Percentiles rank a stretch among this genome's conserved stretches.
Evolutionary conservation across 2,329 filamentous ascomycete genomes (phyloP).

Genomic region (Nigrospora oryzae): DNA sequence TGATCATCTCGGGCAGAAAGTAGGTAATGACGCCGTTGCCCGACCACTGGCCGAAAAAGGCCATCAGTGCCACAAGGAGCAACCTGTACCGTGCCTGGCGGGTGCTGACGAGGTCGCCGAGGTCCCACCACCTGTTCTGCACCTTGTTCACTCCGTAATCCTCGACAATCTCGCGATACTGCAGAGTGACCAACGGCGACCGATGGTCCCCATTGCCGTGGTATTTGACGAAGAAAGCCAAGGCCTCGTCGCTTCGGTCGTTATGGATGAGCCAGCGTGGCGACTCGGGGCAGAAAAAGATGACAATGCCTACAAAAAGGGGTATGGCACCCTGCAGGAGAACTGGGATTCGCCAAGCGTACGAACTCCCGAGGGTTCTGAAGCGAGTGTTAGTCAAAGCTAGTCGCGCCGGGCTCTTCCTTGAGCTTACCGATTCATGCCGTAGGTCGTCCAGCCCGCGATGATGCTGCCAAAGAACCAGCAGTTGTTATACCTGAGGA

Average conservation of each 20-base stretch:
- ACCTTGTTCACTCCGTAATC: conserved; percentile 32
- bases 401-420: conserved; percentile 10
- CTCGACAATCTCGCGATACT: conserved; percentile 45
- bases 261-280: conserved; percentile 1
- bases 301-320: conserved; percentile 33
- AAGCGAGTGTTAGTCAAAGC: background rate
- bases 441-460: conserved; percentile 38
- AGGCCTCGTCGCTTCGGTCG: background rate
- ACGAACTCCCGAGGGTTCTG: background rate
- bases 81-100: conserved; percentile 33
- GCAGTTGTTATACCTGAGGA: conserved; percentile 18
- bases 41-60: conserved; percentile 37
- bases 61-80: conserved; percentile 36
- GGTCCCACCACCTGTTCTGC: conserved; percentile 52
- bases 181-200: conserved; percentile 40
- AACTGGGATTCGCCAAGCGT: conserved; percentile 45
- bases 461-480: conserved; percentile 28
- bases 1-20: conserved; percentile 27
- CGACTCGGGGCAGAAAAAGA: conserved; percentile 9
- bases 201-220: conserved; percentile 45
- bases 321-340: conserved; percentile 35
- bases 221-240: conserved; percentile 40
- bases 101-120: conserved; percentile 39
- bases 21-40: conserved; percentile 30
- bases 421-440: conserved; percentile 12